phyloP scores from a whole-genome alignment of 1,139 yeast genomes.

The Hyphopichia pseudoburtonii region DNA sequence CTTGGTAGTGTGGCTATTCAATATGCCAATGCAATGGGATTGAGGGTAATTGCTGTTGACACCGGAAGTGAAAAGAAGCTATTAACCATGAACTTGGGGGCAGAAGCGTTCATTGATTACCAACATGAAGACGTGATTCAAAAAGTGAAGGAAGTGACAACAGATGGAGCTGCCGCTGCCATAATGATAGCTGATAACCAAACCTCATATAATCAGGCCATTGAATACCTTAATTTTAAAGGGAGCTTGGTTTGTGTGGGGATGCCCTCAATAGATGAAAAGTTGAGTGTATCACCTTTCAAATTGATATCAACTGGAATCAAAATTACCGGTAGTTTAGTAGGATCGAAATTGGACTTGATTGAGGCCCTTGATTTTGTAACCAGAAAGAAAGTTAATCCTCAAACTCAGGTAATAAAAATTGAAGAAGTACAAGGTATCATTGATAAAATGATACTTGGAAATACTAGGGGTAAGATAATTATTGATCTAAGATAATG shows the following conservation, averaged over 20 bases:
- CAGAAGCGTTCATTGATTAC: constrained; percentile 13
- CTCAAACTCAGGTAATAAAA: constrained; percentile 7
- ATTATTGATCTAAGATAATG: constrained; percentile 4
- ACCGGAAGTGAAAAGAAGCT: constrained; percentile 12
- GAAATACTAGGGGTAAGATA: constrained; percentile 5
- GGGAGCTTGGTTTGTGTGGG: constrained; percentile 6
- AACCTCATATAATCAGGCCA: constrained; percentile 4
- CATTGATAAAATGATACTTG: constrained; percentile 4
- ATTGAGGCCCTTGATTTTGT: constrained; percentile 4
- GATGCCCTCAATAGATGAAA: background rate
- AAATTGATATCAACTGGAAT: constrained; percentile 3
- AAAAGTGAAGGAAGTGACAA: constrained; percentile 2
- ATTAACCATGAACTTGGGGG: constrained; percentile 9
- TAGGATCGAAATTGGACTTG: constrained; percentile 4
- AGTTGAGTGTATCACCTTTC: constrained; percentile 2
- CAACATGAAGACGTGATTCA: constrained; percentile 1
- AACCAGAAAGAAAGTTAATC: constrained; percentile 1
- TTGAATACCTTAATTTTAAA: constrained; percentile 4
- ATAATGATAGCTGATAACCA: constrained; percentile 5
- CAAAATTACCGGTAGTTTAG: constrained; percentile 1
- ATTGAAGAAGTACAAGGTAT: constrained; percentile 6
- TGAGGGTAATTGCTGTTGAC: constrained; percentile 12
- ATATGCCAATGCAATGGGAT: constrained; percentile 15
- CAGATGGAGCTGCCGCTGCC: constrained; percentile 4
- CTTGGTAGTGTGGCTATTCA: constrained; percentile 13